Base-by-base conservation (phyloP, 202 grass and related monocot species). In the Thinopyrum obtusiflorum region DNA sequence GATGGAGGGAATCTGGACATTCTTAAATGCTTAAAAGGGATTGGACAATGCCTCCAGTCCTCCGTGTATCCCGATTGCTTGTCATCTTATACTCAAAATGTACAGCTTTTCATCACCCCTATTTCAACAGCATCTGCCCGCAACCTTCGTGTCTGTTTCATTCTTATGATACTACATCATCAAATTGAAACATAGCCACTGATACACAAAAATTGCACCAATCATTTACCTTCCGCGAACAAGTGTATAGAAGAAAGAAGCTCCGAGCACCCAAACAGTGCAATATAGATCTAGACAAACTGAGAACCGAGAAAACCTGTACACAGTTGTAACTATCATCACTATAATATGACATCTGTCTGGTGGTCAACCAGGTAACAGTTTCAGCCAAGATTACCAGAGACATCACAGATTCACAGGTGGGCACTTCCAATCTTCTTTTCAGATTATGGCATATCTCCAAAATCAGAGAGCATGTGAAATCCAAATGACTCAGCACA, bases 1-100 rank as follows among this genome's bases (percentile, higher is more conserved):
- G 80, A 66, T 61, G 51, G 84, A 89, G 73, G 77, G 87, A 86
- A 87, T 83, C 84, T 86, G 11, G 65, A 60, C 65, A 29, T 87
- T 70, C 35, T 82, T 29, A 63, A 40, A 49, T 57, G 18, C 64
- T 78, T 7, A 79, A 64, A 89, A 84, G 64, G 25, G 75, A 84
- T 66, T 77, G 36, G 65, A 33, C 68, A 77, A 32, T 73, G 53
- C 40, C 14, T 83, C 73, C 7, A 18, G 17, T 24, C 40, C 25
- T 83, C 73, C 13, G 73, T 23, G 37, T 65, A 83, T 61, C 78
- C 39, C 12, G 42, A 29, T 60, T 60, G 17, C 29, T 79, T 62
- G 39, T 49, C 42, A 32, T 88, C 42, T 74, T 74, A 46, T 74
- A 74, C 36, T 84, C 23, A 12, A 53, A 74, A 57, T 81, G 65